A percentile compares a stretch with the other conserved stretches of the same genome.
These are phyloP conservation scores for Goffeauzyma gilvescens DNA, from an alignment of 768 basidiomycete genomes.

Conservation along the genomic window DNA sequence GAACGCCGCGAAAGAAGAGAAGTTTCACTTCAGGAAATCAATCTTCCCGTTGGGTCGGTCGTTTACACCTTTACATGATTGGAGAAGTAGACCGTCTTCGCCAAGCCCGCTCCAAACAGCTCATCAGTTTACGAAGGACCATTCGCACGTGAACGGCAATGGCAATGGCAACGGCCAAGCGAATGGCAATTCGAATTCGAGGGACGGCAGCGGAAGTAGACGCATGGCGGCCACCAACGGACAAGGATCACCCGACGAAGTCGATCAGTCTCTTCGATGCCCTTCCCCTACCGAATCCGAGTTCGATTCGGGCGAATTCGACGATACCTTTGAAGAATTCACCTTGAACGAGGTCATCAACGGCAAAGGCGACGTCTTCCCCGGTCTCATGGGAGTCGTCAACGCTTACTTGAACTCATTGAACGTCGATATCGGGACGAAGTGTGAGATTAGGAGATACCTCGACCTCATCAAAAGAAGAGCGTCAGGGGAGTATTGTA, in stretches of 20 bases:
- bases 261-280: not conserved
- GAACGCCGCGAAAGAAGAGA: constrained; percentile 52
- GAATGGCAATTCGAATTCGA: too few species aligned
- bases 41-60: constrained; percentile 45
- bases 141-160: too few species aligned
- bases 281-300: too few species aligned
- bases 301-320: too few species aligned
- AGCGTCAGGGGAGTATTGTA: constrained; percentile 60
- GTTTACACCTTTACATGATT: constrained; percentile 19
- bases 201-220: too few species aligned
- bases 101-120: constrained; percentile 14
- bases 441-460: constrained; percentile 51
- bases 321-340: constrained; percentile 87
- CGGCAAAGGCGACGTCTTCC: constrained; percentile 71
- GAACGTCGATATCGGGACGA: constrained; percentile 48
- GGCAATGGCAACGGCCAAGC: constrained; percentile 20
- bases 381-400: constrained; percentile 63
- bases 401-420: constrained; percentile 69
- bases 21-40: constrained; percentile 77
- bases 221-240: not conserved
- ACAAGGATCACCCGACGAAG: not conserved
- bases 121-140: too few species aligned
- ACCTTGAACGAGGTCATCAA: constrained; percentile 79
- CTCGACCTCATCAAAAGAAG: constrained; percentile 58
- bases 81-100: constrained; percentile 16